Percentiles rank a stretch among this genome's conserved stretches.
Conservation (phyloP, 805 yeast species). For the Lachancea fermentati region DNA sequence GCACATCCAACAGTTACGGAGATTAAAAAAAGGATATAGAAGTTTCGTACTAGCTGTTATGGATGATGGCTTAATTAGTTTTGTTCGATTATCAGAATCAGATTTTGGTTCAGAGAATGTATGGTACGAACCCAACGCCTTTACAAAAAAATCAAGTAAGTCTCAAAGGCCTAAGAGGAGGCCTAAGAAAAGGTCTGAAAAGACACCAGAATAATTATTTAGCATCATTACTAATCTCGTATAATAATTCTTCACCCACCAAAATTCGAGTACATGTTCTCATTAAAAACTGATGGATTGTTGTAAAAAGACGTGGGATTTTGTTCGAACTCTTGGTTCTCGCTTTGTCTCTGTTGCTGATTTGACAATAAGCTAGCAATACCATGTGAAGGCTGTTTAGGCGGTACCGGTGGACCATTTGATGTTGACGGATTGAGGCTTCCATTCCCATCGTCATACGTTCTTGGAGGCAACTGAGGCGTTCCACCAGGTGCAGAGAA, state of each 20-base stretch:
- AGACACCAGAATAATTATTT: too few species aligned
- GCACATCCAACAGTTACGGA: conserved; percentile 30
- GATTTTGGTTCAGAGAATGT: conserved; percentile 40
- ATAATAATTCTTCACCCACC: conserved; percentile 16
- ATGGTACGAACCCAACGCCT: conserved; percentile 24
- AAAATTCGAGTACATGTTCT: conserved; percentile 39
- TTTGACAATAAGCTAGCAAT: conserved; percentile 8
- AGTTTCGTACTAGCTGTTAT: conserved; percentile 59
- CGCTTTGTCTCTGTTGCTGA: conserved; percentile 11
- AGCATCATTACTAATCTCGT: neutral
- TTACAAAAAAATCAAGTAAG: too few species aligned
- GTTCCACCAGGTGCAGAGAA: neutral
- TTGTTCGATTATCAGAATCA: conserved; percentile 47
- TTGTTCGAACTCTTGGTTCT: conserved; percentile 24
- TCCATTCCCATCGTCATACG: conserved; percentile 3
- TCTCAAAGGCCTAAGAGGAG: neutral
- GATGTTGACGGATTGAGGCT: neutral
- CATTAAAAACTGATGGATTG: conserved; percentile 47
- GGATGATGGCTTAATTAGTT: conserved; percentile 71
- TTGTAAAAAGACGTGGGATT: conserved; percentile 40
- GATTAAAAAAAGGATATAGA: conserved; percentile 49
- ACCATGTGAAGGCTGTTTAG: conserved; percentile 16
- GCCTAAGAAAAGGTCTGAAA: too few species aligned
- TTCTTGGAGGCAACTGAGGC: conserved; percentile 15
- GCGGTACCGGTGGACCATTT: conserved; percentile 18